These are phyloP conservation scores for Clausena lansium DNA, from an alignment of 345 rosid genomes.

Conservation along the genomic window DNA sequence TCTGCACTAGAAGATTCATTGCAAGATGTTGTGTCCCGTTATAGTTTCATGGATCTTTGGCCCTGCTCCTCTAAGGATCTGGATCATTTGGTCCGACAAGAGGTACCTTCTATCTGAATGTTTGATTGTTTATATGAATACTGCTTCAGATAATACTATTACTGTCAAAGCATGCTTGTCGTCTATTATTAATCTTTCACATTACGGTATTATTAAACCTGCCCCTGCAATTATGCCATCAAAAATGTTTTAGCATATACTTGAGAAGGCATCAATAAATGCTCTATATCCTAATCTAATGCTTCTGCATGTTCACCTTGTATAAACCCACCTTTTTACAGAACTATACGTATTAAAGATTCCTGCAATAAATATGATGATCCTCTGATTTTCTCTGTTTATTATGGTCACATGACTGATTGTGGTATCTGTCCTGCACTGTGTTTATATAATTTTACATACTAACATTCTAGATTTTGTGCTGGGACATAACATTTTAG, in stretches of 20 bases:
- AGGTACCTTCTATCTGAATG: conserved; percentile 48
- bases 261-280: not conserved
- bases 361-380: not conserved
- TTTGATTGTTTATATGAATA: not conserved
- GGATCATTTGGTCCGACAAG: conserved; percentile 85
- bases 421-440: not conserved
- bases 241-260: not conserved
- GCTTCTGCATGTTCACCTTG: not conserved
- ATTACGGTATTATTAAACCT: not conserved
- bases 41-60: conserved; percentile 94
- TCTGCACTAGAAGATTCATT: conserved; percentile 61
- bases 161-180: not conserved
- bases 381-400: not conserved
- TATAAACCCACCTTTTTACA: not conserved
- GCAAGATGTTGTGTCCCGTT: conserved; percentile 77
- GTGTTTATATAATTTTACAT: too few relatives aligned
- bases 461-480: not conserved
- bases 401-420: not conserved
- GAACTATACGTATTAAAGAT: not conserved
- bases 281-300: not conserved
- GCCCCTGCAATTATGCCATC: not conserved
- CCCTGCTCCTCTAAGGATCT: conserved; percentile 85
- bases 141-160: not conserved
- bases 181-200: not conserved
- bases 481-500: not conserved